Evolutionary conservation across 2,329 filamentous ascomycete genomes (phyloP).

Genomic region (Sodiomyces alkalinus): DNA sequence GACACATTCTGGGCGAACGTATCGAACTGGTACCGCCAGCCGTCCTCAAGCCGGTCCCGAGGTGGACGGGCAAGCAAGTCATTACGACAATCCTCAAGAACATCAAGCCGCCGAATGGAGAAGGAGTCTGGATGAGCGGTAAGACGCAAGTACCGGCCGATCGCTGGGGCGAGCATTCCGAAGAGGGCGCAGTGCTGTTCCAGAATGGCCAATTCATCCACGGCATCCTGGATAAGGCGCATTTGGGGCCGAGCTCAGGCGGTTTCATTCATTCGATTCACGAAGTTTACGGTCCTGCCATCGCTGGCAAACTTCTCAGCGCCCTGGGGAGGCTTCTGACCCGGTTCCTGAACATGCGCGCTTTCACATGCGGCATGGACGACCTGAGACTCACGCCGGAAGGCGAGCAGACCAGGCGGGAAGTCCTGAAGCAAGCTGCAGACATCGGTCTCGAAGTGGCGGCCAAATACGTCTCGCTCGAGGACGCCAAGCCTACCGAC

Average conservation of each 20-base stretch:
- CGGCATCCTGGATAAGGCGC: slow-evolving; percentile 89
- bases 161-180: slow-evolving; percentile 61
- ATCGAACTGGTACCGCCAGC: slow-evolving; percentile 71
- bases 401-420: slow-evolving; percentile 57
- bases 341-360: slow-evolving; percentile 79
- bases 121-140: slow-evolving; percentile 64
- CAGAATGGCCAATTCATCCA: slow-evolving; percentile 75
- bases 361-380: slow-evolving; percentile 95
- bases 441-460: slow-evolving; percentile 65
- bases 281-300: slow-evolving; percentile 78
- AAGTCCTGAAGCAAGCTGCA: slow-evolving; percentile 52
- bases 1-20: slow-evolving; percentile 69
- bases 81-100: slow-evolving; percentile 89
- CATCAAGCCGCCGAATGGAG: slow-evolving; percentile 62
- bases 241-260: slow-evolving; percentile 75
- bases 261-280: slow-evolving; percentile 87
- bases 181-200: slow-evolving; percentile 72
- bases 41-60: slow-evolving; percentile 60
- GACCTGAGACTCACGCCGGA: slow-evolving; percentile 73
- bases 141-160: slow-evolving; percentile 65
- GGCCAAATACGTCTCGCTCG: slow-evolving; percentile 74
- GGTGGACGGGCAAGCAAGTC: slow-evolving; percentile 96
- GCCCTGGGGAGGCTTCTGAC: slow-evolving; percentile 81
- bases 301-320: slow-evolving; percentile 77
- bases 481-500: slow-evolving; percentile 43